phyloP scores from a whole-genome alignment of 2,329 filamentous ascomycete species.

The Paraphaeosphaeria minitans region DNA sequence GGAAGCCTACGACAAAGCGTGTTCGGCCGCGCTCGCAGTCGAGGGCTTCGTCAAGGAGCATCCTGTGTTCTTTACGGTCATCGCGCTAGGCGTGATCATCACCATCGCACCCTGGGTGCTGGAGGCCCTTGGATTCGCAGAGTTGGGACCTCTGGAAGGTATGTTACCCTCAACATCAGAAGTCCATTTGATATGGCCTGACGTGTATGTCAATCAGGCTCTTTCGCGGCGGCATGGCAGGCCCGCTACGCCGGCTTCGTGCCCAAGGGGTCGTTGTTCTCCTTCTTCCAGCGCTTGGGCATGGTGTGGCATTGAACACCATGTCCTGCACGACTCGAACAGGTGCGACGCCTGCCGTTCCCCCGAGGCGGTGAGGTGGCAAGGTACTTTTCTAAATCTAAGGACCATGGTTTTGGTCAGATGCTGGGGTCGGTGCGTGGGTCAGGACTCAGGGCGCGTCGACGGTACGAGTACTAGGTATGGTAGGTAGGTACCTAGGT shows the following conservation, averaged over 20 bases:
- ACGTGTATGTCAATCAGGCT: slow-evolving; percentile 16
- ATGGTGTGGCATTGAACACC: slow-evolving; percentile 41
- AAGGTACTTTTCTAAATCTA: neutral
- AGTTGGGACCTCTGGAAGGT: slow-evolving; percentile 39
- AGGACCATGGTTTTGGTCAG: neutral
- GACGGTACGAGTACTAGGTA: no score
- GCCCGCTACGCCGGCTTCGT: slow-evolving; percentile 46
- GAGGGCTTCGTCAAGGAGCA: slow-evolving; percentile 39
- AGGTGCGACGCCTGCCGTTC: neutral
- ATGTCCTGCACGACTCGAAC: neutral
- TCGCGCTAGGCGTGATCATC: slow-evolving; percentile 39
- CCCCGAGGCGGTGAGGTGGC: no score
- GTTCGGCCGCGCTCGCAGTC: slow-evolving; percentile 26
- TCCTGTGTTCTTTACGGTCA: slow-evolving; percentile 33
- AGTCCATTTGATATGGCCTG: no score
- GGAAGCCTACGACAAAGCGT: slow-evolving; percentile 31
- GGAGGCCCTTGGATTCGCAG: slow-evolving; percentile 40
- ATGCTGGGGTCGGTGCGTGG: no score
- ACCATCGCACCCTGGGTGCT: slow-evolving; percentile 35
- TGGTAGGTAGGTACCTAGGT: no score
- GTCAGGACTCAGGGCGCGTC: no score
- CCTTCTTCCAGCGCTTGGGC: slow-evolving; percentile 51
- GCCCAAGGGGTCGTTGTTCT: slow-evolving; percentile 49
- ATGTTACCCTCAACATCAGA: neutral
- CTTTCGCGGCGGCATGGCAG: slow-evolving; percentile 51